Base-by-base conservation (phyloP, 1,139 yeast genomes). In the Blastobotrys raffinosifermentans region DNA sequence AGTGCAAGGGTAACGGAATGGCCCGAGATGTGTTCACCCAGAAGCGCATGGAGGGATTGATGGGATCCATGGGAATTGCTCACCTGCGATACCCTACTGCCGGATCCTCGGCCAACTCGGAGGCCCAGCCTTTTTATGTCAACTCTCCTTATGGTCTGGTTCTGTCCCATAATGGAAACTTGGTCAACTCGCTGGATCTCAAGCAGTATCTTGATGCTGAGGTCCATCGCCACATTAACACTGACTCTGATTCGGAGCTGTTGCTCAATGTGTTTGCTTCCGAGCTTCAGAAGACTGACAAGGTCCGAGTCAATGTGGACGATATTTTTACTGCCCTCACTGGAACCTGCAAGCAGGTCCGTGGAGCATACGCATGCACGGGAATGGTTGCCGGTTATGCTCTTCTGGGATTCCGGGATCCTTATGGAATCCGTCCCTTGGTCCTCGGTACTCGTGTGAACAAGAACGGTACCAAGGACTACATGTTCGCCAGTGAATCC, bases 1-100 rank as follows among this genome's bases (percentile, higher is more conserved):
- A 91, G 66, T 91, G 97, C 64, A 91, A 91, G 66, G 99, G 99
- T 50, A 91, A 87, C 61, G 99, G 99, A 47, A 86, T 93, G 96
- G 97, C 95, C 40, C 75, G 94, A 54, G 98, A 91, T 57, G 97
- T 91, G 25, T 91, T 91, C 74, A 87, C 95, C 34, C 84, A 80
- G 57, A 67, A 69, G 35, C 73, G 96, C 57, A 76, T 91, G 76
- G 58, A 67, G 38, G 85, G 85, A 34, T 70, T 93, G 39, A 78
- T 81, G 36, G 99, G 99, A 21, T 84, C 82, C 58, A 85, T 89
- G 93, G 99, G 98, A 43, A 75, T 91, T 47, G 89, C 91, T 26
- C 99, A 91, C 60, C 69, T 91, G 56, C 75, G 99, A 54, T 91
- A 91, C 57, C 99, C 99, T 34, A 91, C 99, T 23, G 97, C 98